Conservation (phyloP, 306 rosid species). For the Purshia tridentata region DNA sequence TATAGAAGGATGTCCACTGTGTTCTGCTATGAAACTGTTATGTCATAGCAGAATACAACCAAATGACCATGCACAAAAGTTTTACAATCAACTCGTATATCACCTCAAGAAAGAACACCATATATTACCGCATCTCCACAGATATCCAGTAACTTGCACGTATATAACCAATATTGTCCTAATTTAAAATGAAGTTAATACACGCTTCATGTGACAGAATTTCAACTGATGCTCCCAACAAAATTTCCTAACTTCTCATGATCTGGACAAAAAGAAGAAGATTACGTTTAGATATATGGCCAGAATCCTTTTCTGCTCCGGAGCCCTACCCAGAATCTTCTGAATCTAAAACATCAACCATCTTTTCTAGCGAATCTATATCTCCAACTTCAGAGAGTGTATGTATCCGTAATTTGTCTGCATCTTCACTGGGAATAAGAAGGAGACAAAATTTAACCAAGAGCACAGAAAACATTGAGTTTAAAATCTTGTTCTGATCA, state of each 20-base stretch:
- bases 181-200: background rate
- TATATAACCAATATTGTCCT: background rate
- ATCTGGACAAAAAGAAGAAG: conserved; percentile 8
- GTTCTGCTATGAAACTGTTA: no score
- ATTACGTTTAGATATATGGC: background rate
- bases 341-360: conserved; percentile 68
- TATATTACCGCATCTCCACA: background rate
- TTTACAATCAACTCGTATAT: background rate
- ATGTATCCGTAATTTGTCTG: conserved; percentile 71
- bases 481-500: conserved; percentile 4
- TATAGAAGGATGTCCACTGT: no score
- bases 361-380: conserved; percentile 72
- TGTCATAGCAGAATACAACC: no score
- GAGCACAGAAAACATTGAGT: conserved; percentile 18
- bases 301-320: background rate
- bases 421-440: conserved; percentile 67
- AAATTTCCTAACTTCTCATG: conserved; percentile 15
- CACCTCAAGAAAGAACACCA: background rate
- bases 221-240: conserved; percentile 10
- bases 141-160: background rate
- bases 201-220: background rate
- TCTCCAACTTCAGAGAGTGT: conserved; percentile 76
- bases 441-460: conserved; percentile 6
- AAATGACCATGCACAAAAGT: background rate
- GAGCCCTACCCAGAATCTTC: conserved; percentile 45